Base-by-base conservation (phyloP, 768 basidiomycete genomes). In the Leccinum uliginosum region DNA sequence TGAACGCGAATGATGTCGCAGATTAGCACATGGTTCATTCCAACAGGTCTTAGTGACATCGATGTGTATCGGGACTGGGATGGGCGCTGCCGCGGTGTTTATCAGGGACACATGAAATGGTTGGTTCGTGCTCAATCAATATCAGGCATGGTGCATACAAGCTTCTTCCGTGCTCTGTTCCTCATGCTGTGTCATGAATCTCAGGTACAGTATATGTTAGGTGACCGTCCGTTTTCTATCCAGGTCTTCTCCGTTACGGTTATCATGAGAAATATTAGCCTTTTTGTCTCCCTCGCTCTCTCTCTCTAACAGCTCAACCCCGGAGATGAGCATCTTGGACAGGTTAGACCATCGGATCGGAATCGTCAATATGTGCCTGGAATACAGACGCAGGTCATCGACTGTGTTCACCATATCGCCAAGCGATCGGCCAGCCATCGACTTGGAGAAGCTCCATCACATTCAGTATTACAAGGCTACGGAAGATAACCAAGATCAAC, bases 61-160 rank as follows among this genome's bases (percentile, higher is more conserved):
- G 14, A 94, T 94, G 91, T 94, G 92, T 66, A 86, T 95, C 53
- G 81, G 87, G 17, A 87, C 86, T 12, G 90, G 92, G n/a, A 93
- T 93, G 91, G 91, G 91, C n/a, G 92, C 91, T 9, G 90, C 89
- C 19, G 86, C 76, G 1, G 76, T 91, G 15, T 91, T 91, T 70
- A 71, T 90, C 3, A 75, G 80, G 50, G 87, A 89, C 34, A 14
- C 46, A 6, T 65, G 53, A 64, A 21, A 34, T 4, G 29, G 27
- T n/a, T 40, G 19, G 40, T 19, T 17, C 19, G 19, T 43, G 19
- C 19, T 43, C 19, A 19, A 19, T 11, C 2, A 6, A 43, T 43
- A 38, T 38, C 38, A 38, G 17, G 38, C n/a, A 43, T 43, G 19
- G 15, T 40, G n/a, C 38, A 40, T 19, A 19, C n/a, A 10, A 40